Percentiles rank a stretch among this genome's conserved stretches.
These are phyloP conservation scores for Pseudopithomyces chartarum DNA, from an alignment of 2,329 filamentous ascomycete genomes.

Conservation along the genomic window DNA sequence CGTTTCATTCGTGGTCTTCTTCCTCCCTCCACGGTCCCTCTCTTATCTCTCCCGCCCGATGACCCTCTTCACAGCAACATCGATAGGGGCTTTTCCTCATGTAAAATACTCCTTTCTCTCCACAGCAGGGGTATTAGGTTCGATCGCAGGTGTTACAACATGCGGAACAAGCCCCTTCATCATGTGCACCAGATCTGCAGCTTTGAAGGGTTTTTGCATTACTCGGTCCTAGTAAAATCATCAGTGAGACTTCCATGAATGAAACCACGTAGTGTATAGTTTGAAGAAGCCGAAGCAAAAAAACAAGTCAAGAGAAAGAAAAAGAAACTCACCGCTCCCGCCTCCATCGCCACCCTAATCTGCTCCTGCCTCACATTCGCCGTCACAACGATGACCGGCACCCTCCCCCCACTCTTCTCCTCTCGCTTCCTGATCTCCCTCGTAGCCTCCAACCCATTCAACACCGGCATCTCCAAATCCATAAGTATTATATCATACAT, in stretches of 20 bases:
- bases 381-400: slow-evolving; percentile 46
- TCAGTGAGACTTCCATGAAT: no score
- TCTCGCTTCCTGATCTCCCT: slow-evolving; percentile 56
- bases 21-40: no score
- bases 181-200: slow-evolving; percentile 38
- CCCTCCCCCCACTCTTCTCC: slow-evolving; percentile 18
- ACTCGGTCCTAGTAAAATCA: slow-evolving; percentile 41
- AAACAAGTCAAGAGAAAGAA: no score
- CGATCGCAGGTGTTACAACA: slow-evolving; percentile 14
- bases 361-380: slow-evolving; percentile 45
- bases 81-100: no score
- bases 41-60: no score
- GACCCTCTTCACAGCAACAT: no score
- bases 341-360: slow-evolving; percentile 38
- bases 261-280: no score
- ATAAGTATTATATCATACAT: slow-evolving; percentile 45
- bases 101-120: slow-evolving; percentile 1
- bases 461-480: slow-evolving; percentile 63
- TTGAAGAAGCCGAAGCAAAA: no score
- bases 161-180: slow-evolving; percentile 40
- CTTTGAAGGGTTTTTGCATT: slow-evolving; percentile 45
- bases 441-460: slow-evolving; percentile 52
- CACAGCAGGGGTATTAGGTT: slow-evolving; percentile 8
- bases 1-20: no score
- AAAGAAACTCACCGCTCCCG: slow-evolving; percentile 34